Conservation (phyloP, 805 yeast species). For the Komagataella pastoris region DNA sequence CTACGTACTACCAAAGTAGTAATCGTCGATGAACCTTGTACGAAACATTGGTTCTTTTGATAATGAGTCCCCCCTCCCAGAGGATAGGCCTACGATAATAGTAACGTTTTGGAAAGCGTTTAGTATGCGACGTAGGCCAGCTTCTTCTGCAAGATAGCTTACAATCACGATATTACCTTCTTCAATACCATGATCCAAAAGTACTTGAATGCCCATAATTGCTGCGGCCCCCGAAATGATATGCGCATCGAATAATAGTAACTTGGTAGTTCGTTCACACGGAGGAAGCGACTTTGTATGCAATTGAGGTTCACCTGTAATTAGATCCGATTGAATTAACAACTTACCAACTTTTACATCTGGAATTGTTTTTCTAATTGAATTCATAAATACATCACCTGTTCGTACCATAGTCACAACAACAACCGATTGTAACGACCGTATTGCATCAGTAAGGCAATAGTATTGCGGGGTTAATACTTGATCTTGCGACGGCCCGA, state of each 20-base stretch:
- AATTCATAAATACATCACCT: constrained; percentile 83
- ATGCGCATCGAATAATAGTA: constrained; percentile 76
- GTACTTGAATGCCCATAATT: constrained; percentile 84
- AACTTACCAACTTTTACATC: constrained; percentile 72
- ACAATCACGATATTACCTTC: constrained; percentile 54
- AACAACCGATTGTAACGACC: constrained; percentile 12
- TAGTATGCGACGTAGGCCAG: constrained; percentile 60
- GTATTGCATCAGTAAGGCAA: constrained; percentile 4
- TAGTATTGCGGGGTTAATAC: constrained; percentile 12
- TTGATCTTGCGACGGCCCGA: constrained; percentile 16
- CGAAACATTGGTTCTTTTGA: constrained; percentile 31
- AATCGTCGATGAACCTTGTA: constrained; percentile 47
- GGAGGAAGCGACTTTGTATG: constrained; percentile 70
- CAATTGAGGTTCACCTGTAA: constrained; percentile 89
- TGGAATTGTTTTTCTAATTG: constrained; percentile 66
- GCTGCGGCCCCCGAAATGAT: constrained; percentile 87
- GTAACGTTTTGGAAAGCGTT: constrained; percentile 63
- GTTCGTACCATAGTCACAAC: constrained; percentile 79
- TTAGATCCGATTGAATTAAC: constrained; percentile 74
- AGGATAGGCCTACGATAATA: constrained; percentile 42
- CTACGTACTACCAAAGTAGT: constrained; percentile 42
- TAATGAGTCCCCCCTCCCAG: not conserved
- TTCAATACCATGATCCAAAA: constrained; percentile 65
- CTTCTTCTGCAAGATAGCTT: constrained; percentile 62
- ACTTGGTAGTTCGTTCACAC: constrained; percentile 18